A percentile compares a stretch with the other conserved stretches of the same genome.
phyloP scores from a whole-genome alignment of 495 filamentous ascomycete genomes.

The Xylaria telfairii region DNA sequence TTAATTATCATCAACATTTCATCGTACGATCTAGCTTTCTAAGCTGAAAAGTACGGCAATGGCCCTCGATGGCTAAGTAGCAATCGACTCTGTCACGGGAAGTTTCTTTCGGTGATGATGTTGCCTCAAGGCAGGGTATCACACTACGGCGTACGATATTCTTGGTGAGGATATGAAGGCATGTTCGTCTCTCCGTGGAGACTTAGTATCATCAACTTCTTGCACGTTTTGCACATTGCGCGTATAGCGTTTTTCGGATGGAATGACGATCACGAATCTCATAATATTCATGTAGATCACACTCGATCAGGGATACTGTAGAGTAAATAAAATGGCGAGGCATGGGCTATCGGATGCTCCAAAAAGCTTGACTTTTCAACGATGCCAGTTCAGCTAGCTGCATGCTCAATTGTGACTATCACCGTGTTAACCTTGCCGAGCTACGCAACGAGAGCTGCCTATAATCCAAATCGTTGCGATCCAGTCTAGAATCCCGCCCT shows the following conservation, averaged over 20 bases:
- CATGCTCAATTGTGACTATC: not conserved
- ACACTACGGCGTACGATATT: not conserved
- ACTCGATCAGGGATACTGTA: conserved; percentile 15
- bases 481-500: not conserved
- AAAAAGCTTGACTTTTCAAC: not conserved
- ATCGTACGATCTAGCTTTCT: conserved; percentile 10
- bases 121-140: conserved; percentile 1
- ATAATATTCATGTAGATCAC: conserved; percentile 21
- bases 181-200: not conserved
- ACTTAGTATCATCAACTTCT: not conserved
- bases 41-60: not conserved
- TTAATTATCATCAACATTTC: conserved; percentile 1
- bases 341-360: conserved; percentile 3
- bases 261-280: conserved; percentile 4
- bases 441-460: not conserved
- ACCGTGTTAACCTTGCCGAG: not conserved
- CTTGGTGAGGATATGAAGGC: not conserved
- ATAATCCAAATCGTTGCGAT: not conserved
- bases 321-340: conserved; percentile 20
- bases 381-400: not conserved
- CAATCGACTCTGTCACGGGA: not conserved
- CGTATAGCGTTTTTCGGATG: conserved; percentile 8
- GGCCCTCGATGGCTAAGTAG: not conserved
- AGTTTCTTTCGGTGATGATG: not conserved
- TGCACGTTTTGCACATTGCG: conserved; percentile 18